Base-by-base conservation (phyloP, 2,329 filamentous ascomycete species). In the Curvularia lunata region DNA sequence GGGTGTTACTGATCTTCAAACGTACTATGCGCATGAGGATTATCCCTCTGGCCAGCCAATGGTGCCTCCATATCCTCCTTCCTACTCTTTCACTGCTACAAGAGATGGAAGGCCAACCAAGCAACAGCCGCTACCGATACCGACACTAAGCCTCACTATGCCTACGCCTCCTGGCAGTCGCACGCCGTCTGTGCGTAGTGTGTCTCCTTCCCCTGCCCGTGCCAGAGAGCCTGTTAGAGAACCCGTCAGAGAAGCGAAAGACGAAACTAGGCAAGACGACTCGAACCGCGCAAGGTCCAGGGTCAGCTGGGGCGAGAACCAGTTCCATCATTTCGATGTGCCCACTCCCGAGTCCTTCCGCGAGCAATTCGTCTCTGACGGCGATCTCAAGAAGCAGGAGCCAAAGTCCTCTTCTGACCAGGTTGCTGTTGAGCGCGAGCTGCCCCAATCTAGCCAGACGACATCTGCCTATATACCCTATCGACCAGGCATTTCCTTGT, bases 81-180 rank as follows among this genome's bases (percentile, higher is more conserved):
- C 72, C 2, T 79, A 79, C 59, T 68, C 68, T 1, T 78, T 79
- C 47, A 77, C 62, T 75, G 58, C 79, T 65, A 65, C 75, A 66
- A 68, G 76, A 71, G 74, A 82, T 56, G 77, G 78, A 18, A 73
- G 75, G 18, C 59, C 61, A n/a, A 54, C 59, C 10, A 52, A 48
- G 7, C 59, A 65, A 18, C 78, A 78, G 16, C 48, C 57, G 37
- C 83, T 78, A 75, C 72, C 76, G 18, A 81, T 87, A 19, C 85
- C 85, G 10, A 73, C 68, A n/a, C 76, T 88, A 16, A 84, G 83
- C 42, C 74, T 87, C 23, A 85, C 86, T 52, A 80, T 83, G 46
- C 83, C 85, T 2, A 87, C 85, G 6, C 85, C 85, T 18, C 85
- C 85, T 19, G 80, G 78, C 19, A 85, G 83, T 58, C 65, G 74